Evolutionary conservation across 805 yeast species (phyloP), one percentile per base, ranked within the genome.

Genomic region (Teunomyces funiuensis): DNA sequence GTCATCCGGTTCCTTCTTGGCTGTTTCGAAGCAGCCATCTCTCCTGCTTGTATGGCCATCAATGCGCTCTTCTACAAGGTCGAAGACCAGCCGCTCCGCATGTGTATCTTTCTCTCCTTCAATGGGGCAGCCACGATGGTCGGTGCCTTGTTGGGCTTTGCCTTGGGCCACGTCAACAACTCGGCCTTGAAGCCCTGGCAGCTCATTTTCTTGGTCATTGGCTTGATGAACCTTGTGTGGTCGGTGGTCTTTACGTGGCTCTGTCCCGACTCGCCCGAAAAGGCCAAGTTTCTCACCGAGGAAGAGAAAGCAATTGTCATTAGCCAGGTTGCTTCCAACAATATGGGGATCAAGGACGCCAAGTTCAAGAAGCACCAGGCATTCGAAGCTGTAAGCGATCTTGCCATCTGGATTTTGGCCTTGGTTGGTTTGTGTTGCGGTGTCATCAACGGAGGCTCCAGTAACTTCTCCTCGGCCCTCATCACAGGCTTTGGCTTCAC

Each of bases 51-150:
- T 39, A 70, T 79, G 41, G 63, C 79, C 22, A 69, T 81, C 37
- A 77, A 82, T 27, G 76, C 83, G 18, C 79, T 79, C 83, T 82
- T 79, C 62, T 82, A 79, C 61, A 74, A 74, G 26, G 73, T 72
- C 40, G 53, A 65, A 5, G 82, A 77, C 46, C 82, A 76, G 54
- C 61, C 73, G 28, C 63, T 67, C 25, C 65, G 81, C 53, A 77
- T 79, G 30, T 81, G 82, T 8, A 66, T 68, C 33, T 76, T 80
- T 78, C 76, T 79, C 5, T 63, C 76, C 13, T 77, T 72, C 60
- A 80, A 81, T 1, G 83, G 85, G 13, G 55, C 69, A 2, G 79
- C 82, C 1, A 73, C 81, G 14, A 69, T 75, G 7, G 77, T 82
- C 16, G 73, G 73, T 5, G 67, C 71, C 1, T 50, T 65, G 11